Evolutionary conservation across 2,329 filamentous ascomycete genomes (phyloP), one percentile per base, ranked within the genome.

Genomic region (Leptosphaerulina australis): DNA sequence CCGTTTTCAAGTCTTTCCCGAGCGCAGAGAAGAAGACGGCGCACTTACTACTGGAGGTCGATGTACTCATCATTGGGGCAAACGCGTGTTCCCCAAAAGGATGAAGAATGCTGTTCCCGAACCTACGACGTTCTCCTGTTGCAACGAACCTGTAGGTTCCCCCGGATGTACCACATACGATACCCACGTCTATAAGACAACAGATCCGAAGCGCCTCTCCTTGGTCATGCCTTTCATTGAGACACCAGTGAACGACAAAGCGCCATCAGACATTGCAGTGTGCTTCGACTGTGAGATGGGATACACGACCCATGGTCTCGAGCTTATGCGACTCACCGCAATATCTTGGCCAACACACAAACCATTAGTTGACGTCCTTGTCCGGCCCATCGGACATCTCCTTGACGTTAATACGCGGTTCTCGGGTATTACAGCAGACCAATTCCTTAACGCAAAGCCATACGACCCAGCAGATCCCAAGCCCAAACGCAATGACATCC

Each of bases 221-320:
- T 77, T 86, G 0, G 76, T 93, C 3, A 80, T 95, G 63, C 91
- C 93, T 41, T 99, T 95, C 69, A 81, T 84, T 48, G 74, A 83
- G 54, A 97, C 94, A 0, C 92, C 92, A 0, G 74, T 79, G 10
- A 91, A 91, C 58, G 70, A 76, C 1, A 63, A 74, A 10, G 66
- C 61, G 1, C 55, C 64, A 3, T 56, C 58, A 25, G 38, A 66
- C 1, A 82, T 83, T 26, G 90, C 88, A 2, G 85, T 97, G 9
- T 88, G 86, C 57, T 93, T 99, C 64, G 94, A 99, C 70, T 97
- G 94, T 65, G 94, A 99, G 69, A 99, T 99, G 94, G 90, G 90
- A 4, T 97, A 96, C 68, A 99, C 95, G 0, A 89, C 90, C 0
- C 74, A 88, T 39, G 94, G 95, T 0, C 77, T 97, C 58, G 94